Base-by-base conservation (phyloP, 75 land plant species). In the Picea glauca region DNA sequence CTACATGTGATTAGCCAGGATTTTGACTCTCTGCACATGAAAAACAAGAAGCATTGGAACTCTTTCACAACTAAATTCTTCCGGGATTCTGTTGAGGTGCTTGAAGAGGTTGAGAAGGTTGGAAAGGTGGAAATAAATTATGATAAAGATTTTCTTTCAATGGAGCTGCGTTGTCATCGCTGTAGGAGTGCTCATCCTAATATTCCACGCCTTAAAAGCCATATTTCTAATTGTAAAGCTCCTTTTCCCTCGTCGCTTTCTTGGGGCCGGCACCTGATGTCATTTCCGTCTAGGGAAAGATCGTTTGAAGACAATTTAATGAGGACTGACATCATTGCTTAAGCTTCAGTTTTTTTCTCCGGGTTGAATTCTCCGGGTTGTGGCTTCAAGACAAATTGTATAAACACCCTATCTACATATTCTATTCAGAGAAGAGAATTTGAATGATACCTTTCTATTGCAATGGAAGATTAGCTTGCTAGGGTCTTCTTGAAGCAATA, bases 1-100 rank as follows among this genome's bases (percentile, higher is more conserved):
- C 88, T 96, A 75, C 99, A 96, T 87, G 90, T 96, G 21, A 89
- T 96, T 33, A 96, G 97, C 88, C 99, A 93, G 75, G 99, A 96
- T 78, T 94, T 96, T 77, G 87, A 96, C 77, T 96, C 99, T 0
- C 67, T 73, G 7, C 80, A 82, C 73, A 73, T 96, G 78, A 96
- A 94, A 83, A 92, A 96, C 77, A 96, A 96, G 84, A 96, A 94
- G 81, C 99, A 96, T 72, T 96, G 99, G 99, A 96, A 96, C 79
- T 92, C 99, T 12, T 96, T 96, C 80, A 96, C 87, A 58, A 86
- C 93, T 31, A 77, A 61, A 9, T 96, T 96, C 77, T 96, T 96
- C 74, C 84, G 86, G 33, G 99, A 96, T 79, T 94, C 99, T 18
- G 82, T 82, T n/a, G 92, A 89, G 77, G 93, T 94, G 17, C 83